These are phyloP conservation scores for Cytospora piceicola DNA, from an alignment of 2,329 filamentous ascomycete species.

Conservation along the genomic window DNA sequence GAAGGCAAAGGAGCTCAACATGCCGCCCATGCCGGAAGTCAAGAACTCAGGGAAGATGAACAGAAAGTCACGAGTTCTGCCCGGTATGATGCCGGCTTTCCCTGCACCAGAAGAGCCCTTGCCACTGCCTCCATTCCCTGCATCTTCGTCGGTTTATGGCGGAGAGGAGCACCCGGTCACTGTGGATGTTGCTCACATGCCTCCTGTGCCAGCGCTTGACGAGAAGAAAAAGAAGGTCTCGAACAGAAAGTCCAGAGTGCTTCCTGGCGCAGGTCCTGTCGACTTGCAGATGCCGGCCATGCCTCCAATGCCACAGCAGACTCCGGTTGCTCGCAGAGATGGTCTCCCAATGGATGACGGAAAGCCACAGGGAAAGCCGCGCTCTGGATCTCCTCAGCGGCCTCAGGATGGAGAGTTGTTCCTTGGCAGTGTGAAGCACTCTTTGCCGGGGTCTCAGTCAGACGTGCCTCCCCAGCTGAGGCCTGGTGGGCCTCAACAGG, in stretches of 20 bases:
- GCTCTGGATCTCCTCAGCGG: background rate
- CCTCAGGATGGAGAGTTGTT: background rate
- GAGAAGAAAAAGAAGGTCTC: constrained; percentile 7
- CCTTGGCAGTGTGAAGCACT: background rate
- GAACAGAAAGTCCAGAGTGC: constrained; percentile 17
- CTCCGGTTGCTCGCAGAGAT: background rate
- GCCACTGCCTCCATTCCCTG: constrained; percentile 5
- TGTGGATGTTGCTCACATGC: background rate
- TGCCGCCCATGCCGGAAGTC: background rate
- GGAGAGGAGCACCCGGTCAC: background rate
- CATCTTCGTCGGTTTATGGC: background rate
- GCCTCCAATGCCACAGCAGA: constrained; percentile 13
- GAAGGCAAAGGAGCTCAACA: background rate
- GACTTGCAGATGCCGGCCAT: constrained; percentile 13
- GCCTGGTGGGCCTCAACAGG: background rate
- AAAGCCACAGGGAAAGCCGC: background rate
- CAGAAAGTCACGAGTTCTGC: constrained; percentile 8
- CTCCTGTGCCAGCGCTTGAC: background rate
- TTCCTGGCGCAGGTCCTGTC: constrained; percentile 3
- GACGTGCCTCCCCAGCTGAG: background rate
- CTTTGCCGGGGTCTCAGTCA: background rate
- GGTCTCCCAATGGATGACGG: background rate
- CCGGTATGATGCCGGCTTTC: constrained; percentile 1
- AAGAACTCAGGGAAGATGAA: constrained; percentile 11
- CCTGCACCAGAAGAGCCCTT: background rate